phyloP scores from a whole-genome alignment of 106 monocot genomes.

The Dendrobium catenatum region DNA sequence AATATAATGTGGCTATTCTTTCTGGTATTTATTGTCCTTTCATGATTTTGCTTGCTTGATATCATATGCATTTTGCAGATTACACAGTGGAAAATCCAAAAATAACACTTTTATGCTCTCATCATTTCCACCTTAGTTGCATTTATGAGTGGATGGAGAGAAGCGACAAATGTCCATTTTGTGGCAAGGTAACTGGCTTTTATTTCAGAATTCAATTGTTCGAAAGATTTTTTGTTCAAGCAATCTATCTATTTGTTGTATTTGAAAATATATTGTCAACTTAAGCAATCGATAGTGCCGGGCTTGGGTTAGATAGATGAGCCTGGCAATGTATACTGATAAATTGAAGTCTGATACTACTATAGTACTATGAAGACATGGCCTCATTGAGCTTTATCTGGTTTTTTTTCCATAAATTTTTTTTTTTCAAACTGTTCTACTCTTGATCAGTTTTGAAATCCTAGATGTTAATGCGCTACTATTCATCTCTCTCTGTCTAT shows the following conservation, averaged over 20 bases:
- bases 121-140: constrained; percentile 89
- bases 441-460: too few relatives aligned
- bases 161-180: constrained; percentile 75
- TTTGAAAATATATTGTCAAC: background rate
- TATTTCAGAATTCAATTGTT: background rate
- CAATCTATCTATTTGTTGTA: background rate
- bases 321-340: too few relatives aligned
- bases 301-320: too few relatives aligned
- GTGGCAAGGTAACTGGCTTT: constrained; percentile 61
- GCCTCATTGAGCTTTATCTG: too few relatives aligned
- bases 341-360: too few relatives aligned
- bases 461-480: too few relatives aligned
- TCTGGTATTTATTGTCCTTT: background rate
- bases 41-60: background rate
- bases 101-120: constrained; percentile 61
- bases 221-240: background rate
- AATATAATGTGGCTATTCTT: background rate
- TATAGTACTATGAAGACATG: too few relatives aligned
- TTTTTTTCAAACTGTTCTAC: too few relatives aligned
- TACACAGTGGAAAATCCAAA: constrained; percentile 78
- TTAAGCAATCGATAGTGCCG: too few relatives aligned
- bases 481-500: too few relatives aligned
- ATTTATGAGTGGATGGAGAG: constrained; percentile 99
- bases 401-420: too few relatives aligned
- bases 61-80: constrained; percentile 40